Percentiles rank a stretch among this genome's conserved stretches.
Evolutionary conservation across 2,329 filamentous ascomycete genomes (phyloP).

Genomic region (Aspergillus pseudoviridinutans): DNA sequence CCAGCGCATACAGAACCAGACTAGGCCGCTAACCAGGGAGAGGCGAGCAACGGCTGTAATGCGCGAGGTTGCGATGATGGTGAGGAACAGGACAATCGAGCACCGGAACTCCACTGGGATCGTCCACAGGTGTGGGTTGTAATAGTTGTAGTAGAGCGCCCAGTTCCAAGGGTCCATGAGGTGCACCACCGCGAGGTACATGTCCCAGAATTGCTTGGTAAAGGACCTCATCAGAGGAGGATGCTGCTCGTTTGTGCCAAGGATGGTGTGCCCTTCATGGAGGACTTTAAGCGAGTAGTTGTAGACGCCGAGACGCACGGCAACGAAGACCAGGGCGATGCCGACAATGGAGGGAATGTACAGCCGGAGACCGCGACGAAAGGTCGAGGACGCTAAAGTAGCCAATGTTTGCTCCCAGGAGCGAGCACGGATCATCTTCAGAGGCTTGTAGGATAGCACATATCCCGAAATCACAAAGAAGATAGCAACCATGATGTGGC

Average conservation of each 20-base stretch:
- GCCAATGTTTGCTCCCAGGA: constrained; percentile 39
- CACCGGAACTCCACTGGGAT: constrained; percentile 45
- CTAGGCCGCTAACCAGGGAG: constrained; percentile 27
- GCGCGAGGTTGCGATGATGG: constrained; percentile 38
- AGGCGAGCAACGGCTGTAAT: constrained; percentile 32
- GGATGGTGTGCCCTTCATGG: constrained; percentile 34
- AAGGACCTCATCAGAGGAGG: constrained; percentile 32
- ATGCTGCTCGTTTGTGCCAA: constrained; percentile 43
- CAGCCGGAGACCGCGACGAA: constrained; percentile 41
- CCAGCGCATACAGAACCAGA: constrained; percentile 40
- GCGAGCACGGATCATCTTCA: constrained; percentile 36
- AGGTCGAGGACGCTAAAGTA: constrained; percentile 41
- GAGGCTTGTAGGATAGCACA: constrained; percentile 42
- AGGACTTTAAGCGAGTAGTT: constrained; percentile 36
- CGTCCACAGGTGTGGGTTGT: constrained; percentile 46
- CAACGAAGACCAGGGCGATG: constrained; percentile 38
- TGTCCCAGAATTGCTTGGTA: constrained; percentile 35
- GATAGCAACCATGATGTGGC: constrained; percentile 46
- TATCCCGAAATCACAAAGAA: constrained; percentile 50
- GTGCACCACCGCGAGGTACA: constrained; percentile 30
- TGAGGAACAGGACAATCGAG: constrained; percentile 42
- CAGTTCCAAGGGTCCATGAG: constrained; percentile 39
- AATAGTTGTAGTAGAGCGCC: constrained; percentile 40
- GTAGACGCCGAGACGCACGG: constrained; percentile 41
- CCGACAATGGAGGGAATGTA: constrained; percentile 42